Base-by-base conservation (phyloP, 1,284 basidiomycete genomes). In the Xerocomus minutiporus region DNA sequence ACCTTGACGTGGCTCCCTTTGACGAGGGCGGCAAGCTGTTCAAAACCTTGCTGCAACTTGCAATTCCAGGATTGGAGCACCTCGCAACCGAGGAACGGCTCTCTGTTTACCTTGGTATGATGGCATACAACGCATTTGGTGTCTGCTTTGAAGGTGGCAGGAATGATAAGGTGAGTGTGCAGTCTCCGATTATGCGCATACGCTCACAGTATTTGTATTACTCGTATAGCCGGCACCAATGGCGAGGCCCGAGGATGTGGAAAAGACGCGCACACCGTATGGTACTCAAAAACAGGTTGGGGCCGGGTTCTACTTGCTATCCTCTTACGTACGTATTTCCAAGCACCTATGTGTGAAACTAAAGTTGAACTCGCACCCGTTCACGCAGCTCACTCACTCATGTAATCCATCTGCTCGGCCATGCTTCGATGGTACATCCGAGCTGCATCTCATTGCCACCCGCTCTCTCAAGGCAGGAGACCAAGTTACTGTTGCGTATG, bases 261-360 rank as follows among this genome's bases (percentile, higher is more conserved):
- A 90, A 64, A 77, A 77, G 63, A 86, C 87, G 1, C 82, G 88
- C 50, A 89, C 86, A 4, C 82, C 86, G 2, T 72, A 78, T 53
- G 88, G 89, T 43, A 89, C 87, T 4, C 71, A 79, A 41, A 83
- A 77, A 34, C 89, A 91, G 70, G 71, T 88, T 50, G 88, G 88
- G 47, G 77, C 77, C 50, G 89, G 83, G 13, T 73, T 91, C 60
- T 91, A 88, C 68, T 74, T 80, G 25, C 76, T 91, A 45, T 89
- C 89, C 2, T 80, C 88, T 36, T 90, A 91, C 68, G 83, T 82
- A 54, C 50, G 80, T 65, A 29, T 50, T 46, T 54, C 41, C 23
- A 39, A n/a, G 4, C 17, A 26, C 20, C 20, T 11, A 2, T 42
- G 15, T 36, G 26, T 45, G 23, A 42, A 46, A 38, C 20, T 45